Conservation (phyloP, 164 flowering plant species). For the Platanus orientalis region DNA sequence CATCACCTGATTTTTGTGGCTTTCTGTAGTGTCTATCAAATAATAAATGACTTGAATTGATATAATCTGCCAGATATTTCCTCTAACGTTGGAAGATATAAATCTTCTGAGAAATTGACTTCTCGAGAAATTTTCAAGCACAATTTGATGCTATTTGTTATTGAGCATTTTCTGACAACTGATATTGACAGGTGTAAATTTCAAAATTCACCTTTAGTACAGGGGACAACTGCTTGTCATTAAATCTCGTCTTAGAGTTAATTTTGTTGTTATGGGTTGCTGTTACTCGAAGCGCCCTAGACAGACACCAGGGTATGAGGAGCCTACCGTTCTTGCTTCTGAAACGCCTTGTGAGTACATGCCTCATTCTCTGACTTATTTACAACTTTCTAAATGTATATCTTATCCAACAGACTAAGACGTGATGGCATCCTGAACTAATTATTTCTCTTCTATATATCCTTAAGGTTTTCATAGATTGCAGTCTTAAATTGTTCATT, state of each 20-base stretch:
- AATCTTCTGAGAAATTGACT: no score
- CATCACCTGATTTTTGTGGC: no score
- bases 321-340: conserved; percentile 66
- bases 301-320: conserved; percentile 56
- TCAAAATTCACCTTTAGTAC: not conserved
- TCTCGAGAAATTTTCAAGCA: no score
- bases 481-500: not conserved
- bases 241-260: not conserved
- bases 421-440: not conserved
- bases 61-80: no score
- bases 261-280: conserved; percentile 31
- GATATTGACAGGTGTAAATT: conserved; percentile 1
- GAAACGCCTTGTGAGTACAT: conserved; percentile 44
- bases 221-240: not conserved
- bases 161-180: not conserved
- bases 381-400: not conserved
- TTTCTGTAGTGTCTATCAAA: no score
- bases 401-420: not conserved
- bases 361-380: not conserved
- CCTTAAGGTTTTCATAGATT: not conserved
- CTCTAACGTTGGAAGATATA: no score
- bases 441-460: not conserved
- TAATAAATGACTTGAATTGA: no score
- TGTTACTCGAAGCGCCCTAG: conserved; percentile 33
- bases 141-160: not conserved